phyloP scores from a whole-genome alignment of 2,329 filamentous ascomycete species.

The Akanthomyces dipterigenus region DNA sequence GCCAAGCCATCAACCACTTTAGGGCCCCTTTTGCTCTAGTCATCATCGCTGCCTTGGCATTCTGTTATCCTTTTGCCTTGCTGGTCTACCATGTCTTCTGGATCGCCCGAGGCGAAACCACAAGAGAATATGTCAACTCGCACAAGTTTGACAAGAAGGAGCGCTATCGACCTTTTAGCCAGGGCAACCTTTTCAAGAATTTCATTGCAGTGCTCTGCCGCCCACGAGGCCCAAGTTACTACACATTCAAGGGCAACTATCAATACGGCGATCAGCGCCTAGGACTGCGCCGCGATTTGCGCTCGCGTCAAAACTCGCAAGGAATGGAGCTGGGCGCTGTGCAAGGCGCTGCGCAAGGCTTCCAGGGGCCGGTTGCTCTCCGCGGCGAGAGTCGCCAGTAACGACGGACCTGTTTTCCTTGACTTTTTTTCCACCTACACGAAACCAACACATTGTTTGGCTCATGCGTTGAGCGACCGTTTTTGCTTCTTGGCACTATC shows the following conservation, averaged over 20 bases:
- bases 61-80: conserved; percentile 75
- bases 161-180: conserved; percentile 83
- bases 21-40: conserved; percentile 82
- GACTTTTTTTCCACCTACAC: background rate
- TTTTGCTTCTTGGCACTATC: conserved; percentile 2
- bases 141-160: conserved; percentile 93
- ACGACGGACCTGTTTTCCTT: background rate
- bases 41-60: conserved; percentile 69
- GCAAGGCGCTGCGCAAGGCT: conserved; percentile 35
- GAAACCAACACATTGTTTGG: background rate
- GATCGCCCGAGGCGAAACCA: conserved; percentile 86
- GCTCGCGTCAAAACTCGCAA: conserved; percentile 43
- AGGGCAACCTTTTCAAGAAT: conserved; percentile 68
- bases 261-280: conserved; percentile 80
- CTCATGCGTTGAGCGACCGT: conserved; percentile 10
- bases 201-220: conserved; percentile 75
- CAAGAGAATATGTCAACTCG: conserved; percentile 89
- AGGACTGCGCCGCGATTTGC: conserved; percentile 38
- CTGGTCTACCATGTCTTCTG: conserved; percentile 88
- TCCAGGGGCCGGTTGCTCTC: conserved; percentile 48
- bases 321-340: conserved; percentile 70
- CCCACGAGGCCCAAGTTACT: conserved; percentile 80
- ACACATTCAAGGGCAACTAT: conserved; percentile 75
- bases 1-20: conserved; percentile 60
- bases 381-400: conserved; percentile 27